Conservation (phyloP, 2,329 filamentous ascomycete genomes). For the Paracoccidioides brasiliensis region DNA sequence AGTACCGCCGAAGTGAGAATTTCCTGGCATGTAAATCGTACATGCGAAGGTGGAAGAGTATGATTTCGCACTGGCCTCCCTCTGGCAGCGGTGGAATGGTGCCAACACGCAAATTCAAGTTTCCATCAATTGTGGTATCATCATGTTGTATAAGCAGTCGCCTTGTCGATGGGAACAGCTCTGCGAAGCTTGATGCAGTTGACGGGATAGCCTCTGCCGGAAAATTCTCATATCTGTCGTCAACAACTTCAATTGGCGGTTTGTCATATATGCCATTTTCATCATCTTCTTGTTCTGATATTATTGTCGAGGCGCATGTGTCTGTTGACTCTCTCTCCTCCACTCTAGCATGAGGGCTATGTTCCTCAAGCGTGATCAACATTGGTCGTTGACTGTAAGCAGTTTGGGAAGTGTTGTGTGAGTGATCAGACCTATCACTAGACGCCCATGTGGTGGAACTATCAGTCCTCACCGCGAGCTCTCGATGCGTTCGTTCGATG, state of each 20-base stretch:
- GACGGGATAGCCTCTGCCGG: slow-evolving; percentile 59
- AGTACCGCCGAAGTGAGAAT: slow-evolving; percentile 84
- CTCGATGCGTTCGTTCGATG: background rate
- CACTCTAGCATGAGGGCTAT: slow-evolving; percentile 11
- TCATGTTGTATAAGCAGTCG: slow-evolving; percentile 77
- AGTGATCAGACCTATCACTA: slow-evolving; percentile 25
- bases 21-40: slow-evolving; percentile 75
- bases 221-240: slow-evolving; percentile 44
- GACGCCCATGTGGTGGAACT: slow-evolving; percentile 21
- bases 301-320: slow-evolving; percentile 64
- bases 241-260: slow-evolving; percentile 38
- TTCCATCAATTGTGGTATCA: slow-evolving; percentile 77
- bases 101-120: slow-evolving; percentile 91
- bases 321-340: slow-evolving; percentile 49
- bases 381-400: slow-evolving; percentile 22
- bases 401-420: slow-evolving; percentile 29
- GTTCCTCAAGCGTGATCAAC: slow-evolving; percentile 15
- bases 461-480: background rate
- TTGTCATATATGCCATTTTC: slow-evolving; percentile 31
- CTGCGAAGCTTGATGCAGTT: slow-evolving; percentile 67
- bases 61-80: slow-evolving; percentile 49
- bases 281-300: slow-evolving; percentile 42
- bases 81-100: slow-evolving; percentile 49
- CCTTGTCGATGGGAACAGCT: slow-evolving; percentile 74
- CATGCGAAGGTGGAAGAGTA: slow-evolving; percentile 90